Evolutionary conservation across 2,329 filamentous ascomycete species (phyloP).

Genomic region (Fusarium drepaniforme): DNA sequence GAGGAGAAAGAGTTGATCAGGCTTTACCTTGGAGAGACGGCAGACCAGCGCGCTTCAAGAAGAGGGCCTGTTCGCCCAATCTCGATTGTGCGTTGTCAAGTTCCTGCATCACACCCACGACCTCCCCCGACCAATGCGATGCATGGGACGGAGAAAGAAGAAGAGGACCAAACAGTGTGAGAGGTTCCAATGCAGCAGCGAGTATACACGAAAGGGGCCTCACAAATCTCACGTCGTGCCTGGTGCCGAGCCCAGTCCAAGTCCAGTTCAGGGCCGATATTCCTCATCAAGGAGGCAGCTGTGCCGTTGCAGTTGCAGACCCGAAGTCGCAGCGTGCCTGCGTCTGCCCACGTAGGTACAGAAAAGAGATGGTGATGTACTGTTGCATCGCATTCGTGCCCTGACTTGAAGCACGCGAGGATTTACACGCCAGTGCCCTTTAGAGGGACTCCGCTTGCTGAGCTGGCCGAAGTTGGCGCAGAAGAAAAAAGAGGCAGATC

Average conservation of each 20-base stretch:
- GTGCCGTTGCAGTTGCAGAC: constrained; percentile 11
- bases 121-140: constrained; percentile 13
- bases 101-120: constrained; percentile 38
- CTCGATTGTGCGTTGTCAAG: constrained; percentile 42
- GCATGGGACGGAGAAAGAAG: not conserved
- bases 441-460: constrained; percentile 37
- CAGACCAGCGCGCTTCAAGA: constrained; percentile 28
- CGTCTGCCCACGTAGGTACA: constrained; percentile 18
- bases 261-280: constrained; percentile 3
- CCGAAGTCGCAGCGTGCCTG: constrained; percentile 25
- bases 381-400: constrained; percentile 26
- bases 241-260: not conserved
- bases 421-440: constrained; percentile 5
- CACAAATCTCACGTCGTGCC: not conserved
- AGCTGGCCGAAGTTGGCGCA: constrained; percentile 40
- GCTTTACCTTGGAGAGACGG: not conserved
- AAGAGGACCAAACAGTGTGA: constrained; percentile 27
- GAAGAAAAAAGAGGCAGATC: not conserved
- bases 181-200: not conserved
- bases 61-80: constrained; percentile 32
- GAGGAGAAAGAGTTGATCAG: constrained; percentile 25
- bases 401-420: not conserved
- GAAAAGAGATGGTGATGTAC: not conserved
- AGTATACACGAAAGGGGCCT: constrained; percentile 1
- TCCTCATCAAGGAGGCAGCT: constrained; percentile 5